Evolutionary conservation across 805 yeast genomes (phyloP), one percentile per base, ranked within the genome.

Genomic region (Blastobotrys americana): DNA sequence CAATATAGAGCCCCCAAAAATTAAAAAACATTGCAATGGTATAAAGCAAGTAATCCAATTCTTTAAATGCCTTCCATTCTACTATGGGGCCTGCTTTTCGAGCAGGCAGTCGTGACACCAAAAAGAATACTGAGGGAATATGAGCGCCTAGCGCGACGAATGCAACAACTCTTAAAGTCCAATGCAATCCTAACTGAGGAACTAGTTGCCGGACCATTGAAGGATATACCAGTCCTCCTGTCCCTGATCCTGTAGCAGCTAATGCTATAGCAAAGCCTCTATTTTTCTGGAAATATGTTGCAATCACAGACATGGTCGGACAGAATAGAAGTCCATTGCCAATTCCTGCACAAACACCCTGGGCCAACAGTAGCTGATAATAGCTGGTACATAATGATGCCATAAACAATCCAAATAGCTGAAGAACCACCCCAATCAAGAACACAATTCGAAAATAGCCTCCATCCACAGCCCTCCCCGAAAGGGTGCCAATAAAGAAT

Each of bases 351-450:
- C 76, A 70, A 13, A 74, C 54, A 23, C 82, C 74, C 57, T 74
- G 77, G 5, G 75, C 67, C 10, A 78, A 57, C 28, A 79, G 64
- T 44, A 78, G 71, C 46, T 78, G 82, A 53, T 69, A 73, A 13
- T 72, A 64, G 6, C 64, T 55, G 2, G 59, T 58, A 36, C 74
- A 70, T 39, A 63, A 51, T 20, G 62, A 55, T 5, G 55, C 46
- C 52, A 63, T 52, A 63, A 65, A 61, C 22, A 60, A 42, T 3
- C 62, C 58, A 16, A 55, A 49, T 22, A 52, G 49, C 34, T 56
- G 53, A 8, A 55, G 19, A 3, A 60, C 21, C 3, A 56, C 50
- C 5, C 61, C 63, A 3, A 41, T 41, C 19, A 55, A 43, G 19
- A 48, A 53, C 52, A 58, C 44, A 21, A 19, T 37, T 31, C 48